Conservation (phyloP, 257 asterid genomes). For the Henckelia pumila region DNA sequence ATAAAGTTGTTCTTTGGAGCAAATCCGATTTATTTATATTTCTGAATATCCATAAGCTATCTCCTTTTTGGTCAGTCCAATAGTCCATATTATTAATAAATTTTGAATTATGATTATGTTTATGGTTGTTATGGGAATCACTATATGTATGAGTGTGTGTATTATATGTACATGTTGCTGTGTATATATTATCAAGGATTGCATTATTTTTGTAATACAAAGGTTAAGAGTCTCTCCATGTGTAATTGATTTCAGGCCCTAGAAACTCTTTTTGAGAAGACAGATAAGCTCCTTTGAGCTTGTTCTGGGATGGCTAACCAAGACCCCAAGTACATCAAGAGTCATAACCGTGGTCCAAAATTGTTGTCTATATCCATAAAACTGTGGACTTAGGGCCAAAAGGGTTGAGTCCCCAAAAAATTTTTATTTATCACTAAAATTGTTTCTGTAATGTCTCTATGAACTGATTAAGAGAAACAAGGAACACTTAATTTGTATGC, state of each 20-base stretch:
- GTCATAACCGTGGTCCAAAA: no score
- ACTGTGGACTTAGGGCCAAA: not conserved
- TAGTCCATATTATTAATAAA: no score
- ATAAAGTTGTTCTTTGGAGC: not conserved
- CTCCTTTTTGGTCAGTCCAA: not conserved
- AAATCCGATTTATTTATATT: not conserved
- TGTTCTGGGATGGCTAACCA: not conserved
- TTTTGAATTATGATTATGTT: no score
- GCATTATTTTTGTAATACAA: no score
- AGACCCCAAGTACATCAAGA: no score
- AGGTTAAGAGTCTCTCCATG: no score
- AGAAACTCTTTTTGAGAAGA: not conserved
- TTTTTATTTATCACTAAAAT: not conserved
- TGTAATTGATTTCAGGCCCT: not conserved
- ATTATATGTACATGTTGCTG: no score
- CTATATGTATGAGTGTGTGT: not conserved
- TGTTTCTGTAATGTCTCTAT: constrained; percentile 7
- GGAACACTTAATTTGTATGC: not conserved
- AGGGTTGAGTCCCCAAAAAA: constrained; percentile 11
- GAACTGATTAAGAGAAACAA: not conserved
- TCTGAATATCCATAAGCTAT: not conserved
- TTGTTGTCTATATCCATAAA: not conserved
- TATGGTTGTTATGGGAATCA: not conserved
- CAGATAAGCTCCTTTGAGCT: not conserved
- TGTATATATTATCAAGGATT: no score